phyloP scores from a whole-genome alignment of 805 yeast species.

The Metschnikowia matae region DNA sequence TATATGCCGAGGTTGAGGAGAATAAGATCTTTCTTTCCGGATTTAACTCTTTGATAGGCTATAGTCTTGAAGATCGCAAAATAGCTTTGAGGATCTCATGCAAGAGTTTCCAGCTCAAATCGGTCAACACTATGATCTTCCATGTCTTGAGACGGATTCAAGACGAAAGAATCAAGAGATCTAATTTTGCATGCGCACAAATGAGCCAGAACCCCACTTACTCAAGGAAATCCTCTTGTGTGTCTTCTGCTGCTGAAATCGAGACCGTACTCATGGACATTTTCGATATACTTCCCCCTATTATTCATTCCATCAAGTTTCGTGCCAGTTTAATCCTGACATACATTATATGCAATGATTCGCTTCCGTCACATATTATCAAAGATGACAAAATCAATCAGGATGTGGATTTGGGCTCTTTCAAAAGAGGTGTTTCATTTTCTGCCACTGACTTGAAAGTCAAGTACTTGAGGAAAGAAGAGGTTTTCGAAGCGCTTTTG shows the following conservation, averaged over 20 bases:
- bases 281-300: conserved; percentile 29
- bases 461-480: conserved; percentile 21
- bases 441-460: conserved; percentile 21
- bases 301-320: conserved; percentile 24
- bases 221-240: background rate
- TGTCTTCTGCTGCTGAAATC: background rate
- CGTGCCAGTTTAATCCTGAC: conserved; percentile 26
- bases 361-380: conserved; percentile 31
- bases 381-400: conserved; percentile 21
- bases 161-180: conserved; percentile 25
- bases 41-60: conserved; percentile 23
- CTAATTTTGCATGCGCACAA: conserved; percentile 25
- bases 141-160: conserved; percentile 30
- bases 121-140: conserved; percentile 37
- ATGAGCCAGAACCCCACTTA: background rate
- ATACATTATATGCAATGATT: conserved; percentile 38
- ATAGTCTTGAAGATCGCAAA: conserved; percentile 21
- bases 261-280: conserved; percentile 19
- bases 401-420: conserved; percentile 33
- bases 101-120: conserved; percentile 27
- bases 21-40: conserved; percentile 28
- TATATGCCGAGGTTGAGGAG: conserved; percentile 29
- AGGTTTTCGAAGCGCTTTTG: conserved; percentile 20
- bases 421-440: conserved; percentile 35
- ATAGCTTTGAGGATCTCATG: conserved; percentile 22